Conservation (phyloP, 2,329 filamentous ascomycete species). For the Cordyceps sp. region DNA sequence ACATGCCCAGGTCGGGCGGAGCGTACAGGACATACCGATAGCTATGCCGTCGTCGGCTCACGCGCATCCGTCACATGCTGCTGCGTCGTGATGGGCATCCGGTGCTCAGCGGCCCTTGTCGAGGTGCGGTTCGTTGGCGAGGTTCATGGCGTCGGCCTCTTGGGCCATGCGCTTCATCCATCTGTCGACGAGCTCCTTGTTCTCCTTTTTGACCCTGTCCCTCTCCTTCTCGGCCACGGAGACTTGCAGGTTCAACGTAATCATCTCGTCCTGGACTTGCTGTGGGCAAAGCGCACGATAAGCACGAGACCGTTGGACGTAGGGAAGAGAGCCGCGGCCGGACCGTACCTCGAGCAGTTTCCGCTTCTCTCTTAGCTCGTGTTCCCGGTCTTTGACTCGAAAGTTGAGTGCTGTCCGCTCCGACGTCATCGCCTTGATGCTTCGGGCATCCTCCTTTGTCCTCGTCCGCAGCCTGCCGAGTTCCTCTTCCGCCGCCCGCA, state of each 20-base stretch:
- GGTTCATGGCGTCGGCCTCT: conserved; percentile 80
- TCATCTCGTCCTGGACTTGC: conserved; percentile 85
- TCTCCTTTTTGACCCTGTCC: conserved; percentile 61
- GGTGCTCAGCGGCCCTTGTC: conserved; percentile 7
- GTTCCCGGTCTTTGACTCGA: conserved; percentile 63
- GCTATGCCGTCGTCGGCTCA: no score
- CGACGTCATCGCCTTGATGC: conserved; percentile 42
- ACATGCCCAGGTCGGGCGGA: no score
- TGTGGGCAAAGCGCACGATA: conserved; percentile 12
- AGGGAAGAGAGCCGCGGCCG: no score
- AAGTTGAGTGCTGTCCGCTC: conserved; percentile 46
- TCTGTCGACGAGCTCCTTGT: conserved; percentile 72
- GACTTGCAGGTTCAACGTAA: conserved; percentile 72
- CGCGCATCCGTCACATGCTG: neutral
- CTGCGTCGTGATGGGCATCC: no score
- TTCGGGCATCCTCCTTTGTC: conserved; percentile 39
- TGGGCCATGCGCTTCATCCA: conserved; percentile 82
- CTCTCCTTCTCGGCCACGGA: conserved; percentile 68
- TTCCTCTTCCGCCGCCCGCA: conserved; percentile 46
- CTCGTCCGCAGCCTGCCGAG: conserved; percentile 45
- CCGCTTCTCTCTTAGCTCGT: conserved; percentile 71
- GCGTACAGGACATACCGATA: conserved; percentile 17
- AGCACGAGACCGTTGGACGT: neutral
- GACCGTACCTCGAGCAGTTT: conserved; percentile 64
- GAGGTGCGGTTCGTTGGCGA: conserved; percentile 33